A percentile compares a stretch with the other conserved stretches of the same genome.
Evolutionary conservation across 495 filamentous ascomycete species (phyloP).

Genomic region (Penicillium taxi): DNA sequence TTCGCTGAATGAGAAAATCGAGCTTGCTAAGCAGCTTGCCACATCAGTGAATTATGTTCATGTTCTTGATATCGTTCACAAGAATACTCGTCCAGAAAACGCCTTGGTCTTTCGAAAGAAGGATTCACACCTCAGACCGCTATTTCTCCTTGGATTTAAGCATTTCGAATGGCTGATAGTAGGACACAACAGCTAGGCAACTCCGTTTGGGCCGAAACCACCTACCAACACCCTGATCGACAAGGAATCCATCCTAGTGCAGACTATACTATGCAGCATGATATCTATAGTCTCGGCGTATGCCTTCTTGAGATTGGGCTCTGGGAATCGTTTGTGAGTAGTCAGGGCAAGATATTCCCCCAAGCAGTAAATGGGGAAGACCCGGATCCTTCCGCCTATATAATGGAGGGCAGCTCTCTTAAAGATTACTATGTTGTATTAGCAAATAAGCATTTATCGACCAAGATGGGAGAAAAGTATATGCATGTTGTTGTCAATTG

Average conservation of each 20-base stretch:
- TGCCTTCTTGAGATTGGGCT: constrained; percentile 55
- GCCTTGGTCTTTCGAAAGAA: constrained; percentile 24
- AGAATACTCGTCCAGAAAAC: constrained; percentile 39
- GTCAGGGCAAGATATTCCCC: too few species aligned
- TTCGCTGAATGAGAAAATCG: constrained; percentile 16
- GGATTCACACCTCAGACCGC: constrained; percentile 6
- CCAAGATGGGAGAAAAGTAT: constrained; percentile 43
- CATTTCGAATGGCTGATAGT: constrained; percentile 34
- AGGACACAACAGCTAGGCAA: constrained; percentile 34
- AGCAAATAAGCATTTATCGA: constrained; percentile 33
- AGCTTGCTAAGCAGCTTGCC: constrained; percentile 26
- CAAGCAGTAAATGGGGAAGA: neutral
- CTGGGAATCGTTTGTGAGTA: constrained; percentile 48
- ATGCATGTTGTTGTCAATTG: constrained; percentile 43
- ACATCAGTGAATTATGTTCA: constrained; percentile 35
- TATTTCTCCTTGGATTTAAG: constrained; percentile 37
- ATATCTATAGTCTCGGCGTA: constrained; percentile 58
- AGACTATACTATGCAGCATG: constrained; percentile 51
- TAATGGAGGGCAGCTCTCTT: neutral
- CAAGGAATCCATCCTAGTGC: constrained; percentile 35
- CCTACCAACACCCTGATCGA: constrained; percentile 52
- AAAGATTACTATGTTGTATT: constrained; percentile 9
- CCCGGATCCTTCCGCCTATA: too few species aligned
- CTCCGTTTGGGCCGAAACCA: constrained; percentile 33
- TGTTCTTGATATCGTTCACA: constrained; percentile 36